Percentiles rank a stretch among this genome's conserved stretches.
phyloP scores from a whole-genome alignment of 2,329 filamentous ascomycete species.

The Fusarium miscanthi region DNA sequence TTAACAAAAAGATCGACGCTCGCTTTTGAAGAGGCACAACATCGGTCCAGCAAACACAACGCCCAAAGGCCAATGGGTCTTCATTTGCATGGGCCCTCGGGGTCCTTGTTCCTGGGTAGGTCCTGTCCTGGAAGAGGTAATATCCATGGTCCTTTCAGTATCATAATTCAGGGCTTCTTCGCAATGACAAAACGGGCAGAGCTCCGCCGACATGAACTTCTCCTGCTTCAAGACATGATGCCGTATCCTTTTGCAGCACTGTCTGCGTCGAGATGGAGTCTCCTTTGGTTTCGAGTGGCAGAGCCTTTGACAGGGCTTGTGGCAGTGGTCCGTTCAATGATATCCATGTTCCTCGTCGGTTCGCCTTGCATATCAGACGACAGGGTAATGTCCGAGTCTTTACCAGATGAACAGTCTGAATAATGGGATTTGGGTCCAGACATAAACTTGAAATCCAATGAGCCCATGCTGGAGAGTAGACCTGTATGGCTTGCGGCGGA shows the following conservation, averaged over 20 bases:
- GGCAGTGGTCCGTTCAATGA: conserved; percentile 16
- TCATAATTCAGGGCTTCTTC: not conserved
- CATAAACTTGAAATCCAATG: conserved; percentile 25
- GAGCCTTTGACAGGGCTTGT: not conserved
- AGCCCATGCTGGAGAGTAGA: conserved; percentile 5
- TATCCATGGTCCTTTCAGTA: conserved; percentile 3
- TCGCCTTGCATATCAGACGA: conserved; percentile 10
- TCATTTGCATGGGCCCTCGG: not conserved
- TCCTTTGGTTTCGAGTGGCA: conserved; percentile 3
- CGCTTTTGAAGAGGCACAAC: not conserved
- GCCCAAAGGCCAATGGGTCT: not conserved
- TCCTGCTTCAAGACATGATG: conserved; percentile 3
- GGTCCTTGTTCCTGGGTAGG: not conserved
- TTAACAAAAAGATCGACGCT: not conserved
- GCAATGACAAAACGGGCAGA: not conserved
- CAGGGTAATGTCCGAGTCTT: conserved; percentile 19
- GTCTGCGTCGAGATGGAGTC: not conserved
- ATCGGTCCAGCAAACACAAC: not conserved
- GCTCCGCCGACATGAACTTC: not conserved
- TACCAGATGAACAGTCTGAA: conserved; percentile 7
- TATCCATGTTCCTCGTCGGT: conserved; percentile 11
- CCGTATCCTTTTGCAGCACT: not conserved
- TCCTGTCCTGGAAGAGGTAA: conserved; percentile 1
- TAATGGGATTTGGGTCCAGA: conserved; percentile 18
- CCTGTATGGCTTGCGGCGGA: conserved; percentile 6